A percentile compares a stretch with the other conserved stretches of the same genome.
Evolutionary conservation across 148 eudicot species (phyloP).

Genomic region (Fagopyrum homotropicum): DNA sequence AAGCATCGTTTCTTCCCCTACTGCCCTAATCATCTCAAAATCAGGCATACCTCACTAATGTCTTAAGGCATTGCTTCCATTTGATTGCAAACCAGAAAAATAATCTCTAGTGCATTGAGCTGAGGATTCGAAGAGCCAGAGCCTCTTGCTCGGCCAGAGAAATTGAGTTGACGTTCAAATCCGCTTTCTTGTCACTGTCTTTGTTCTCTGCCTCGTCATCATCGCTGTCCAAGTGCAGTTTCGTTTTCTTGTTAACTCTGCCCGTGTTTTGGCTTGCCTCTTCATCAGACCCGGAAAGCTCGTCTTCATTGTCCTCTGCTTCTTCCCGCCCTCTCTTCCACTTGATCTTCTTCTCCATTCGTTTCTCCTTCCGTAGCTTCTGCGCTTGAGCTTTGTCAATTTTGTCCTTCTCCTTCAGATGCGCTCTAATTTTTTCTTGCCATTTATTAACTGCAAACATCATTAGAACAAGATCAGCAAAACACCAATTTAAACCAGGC

Average conservation of each 20-base stretch:
- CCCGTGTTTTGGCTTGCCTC: constrained; percentile 16
- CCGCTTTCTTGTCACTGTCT: constrained; percentile 14
- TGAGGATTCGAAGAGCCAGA: constrained; percentile 34
- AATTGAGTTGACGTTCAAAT: constrained; percentile 17
- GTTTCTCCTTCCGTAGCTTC: constrained; percentile 59
- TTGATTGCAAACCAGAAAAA: too few species aligned
- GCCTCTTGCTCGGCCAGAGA: constrained; percentile 1
- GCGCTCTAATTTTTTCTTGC: constrained; percentile 44
- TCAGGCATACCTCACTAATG: too few species aligned
- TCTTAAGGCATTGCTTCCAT: too few species aligned
- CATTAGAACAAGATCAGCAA: background rate
- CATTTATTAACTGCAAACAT: constrained; percentile 42
- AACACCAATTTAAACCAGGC: background rate
- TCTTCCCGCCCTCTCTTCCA: constrained; percentile 43
- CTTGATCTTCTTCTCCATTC: constrained; percentile 58
- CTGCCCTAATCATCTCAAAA: too few species aligned
- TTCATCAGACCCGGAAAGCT: constrained; percentile 36
- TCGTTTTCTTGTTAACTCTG: constrained; percentile 39
- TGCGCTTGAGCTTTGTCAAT: constrained; percentile 65
- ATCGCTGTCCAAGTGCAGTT: constrained; percentile 44
- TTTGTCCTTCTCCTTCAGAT: constrained; percentile 49
- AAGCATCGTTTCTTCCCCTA: too few species aligned
- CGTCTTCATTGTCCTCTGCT: constrained; percentile 37
- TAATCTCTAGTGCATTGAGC: background rate
- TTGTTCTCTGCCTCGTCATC: constrained; percentile 26